Evolutionary conservation across 768 basidiomycete genomes (phyloP).

Genomic region (Xerocomellus chrysenteron): DNA sequence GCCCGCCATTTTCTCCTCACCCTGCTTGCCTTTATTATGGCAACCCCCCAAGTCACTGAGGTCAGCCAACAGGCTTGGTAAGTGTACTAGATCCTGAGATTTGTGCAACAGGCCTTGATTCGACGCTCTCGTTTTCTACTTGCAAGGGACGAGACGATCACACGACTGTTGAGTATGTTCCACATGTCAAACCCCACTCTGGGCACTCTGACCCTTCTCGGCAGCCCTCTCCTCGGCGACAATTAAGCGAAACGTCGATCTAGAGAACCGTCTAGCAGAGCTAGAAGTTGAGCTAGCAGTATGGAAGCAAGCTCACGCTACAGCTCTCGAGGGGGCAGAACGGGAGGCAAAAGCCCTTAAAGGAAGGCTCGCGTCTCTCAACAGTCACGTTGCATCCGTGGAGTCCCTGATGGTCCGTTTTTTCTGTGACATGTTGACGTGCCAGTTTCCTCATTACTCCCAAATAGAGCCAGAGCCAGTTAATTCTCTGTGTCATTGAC

Average conservation of each 20-base stretch:
- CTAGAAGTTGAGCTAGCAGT: slow-evolving; percentile 67
- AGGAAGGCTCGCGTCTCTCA: slow-evolving; percentile 61
- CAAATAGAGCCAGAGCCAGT: slow-evolving; percentile 57
- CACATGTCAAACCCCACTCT: slow-evolving; percentile 1
- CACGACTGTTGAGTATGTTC: slow-evolving; percentile 55
- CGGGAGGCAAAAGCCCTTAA: slow-evolving; percentile 67
- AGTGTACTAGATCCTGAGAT: slow-evolving; percentile 28
- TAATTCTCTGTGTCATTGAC: slow-evolving; percentile 74
- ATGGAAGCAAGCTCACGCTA: slow-evolving; percentile 71
- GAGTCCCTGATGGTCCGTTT: slow-evolving; percentile 47
- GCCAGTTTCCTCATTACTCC: slow-evolving; percentile 2
- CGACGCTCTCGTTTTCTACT: slow-evolving; percentile 19
- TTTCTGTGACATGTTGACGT: not conserved
- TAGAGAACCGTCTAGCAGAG: slow-evolving; percentile 64
- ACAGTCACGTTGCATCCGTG: slow-evolving; percentile 59
- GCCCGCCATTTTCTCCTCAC: slow-evolving; percentile 31
- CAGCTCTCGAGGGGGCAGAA: slow-evolving; percentile 59
- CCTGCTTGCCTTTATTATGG: slow-evolving; percentile 40
- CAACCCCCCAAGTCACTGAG: slow-evolving; percentile 60
- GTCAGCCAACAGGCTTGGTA: slow-evolving; percentile 66
- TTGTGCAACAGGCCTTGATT: slow-evolving; percentile 16
- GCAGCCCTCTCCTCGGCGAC: slow-evolving; percentile 65
- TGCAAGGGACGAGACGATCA: slow-evolving; percentile 65
- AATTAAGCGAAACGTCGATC: slow-evolving; percentile 58
- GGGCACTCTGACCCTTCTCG: slow-evolving; percentile 10